Evolutionary conservation across 2,329 filamentous ascomycete species (phyloP), one percentile per base, ranked within the genome.

Genomic region (Colletotrichum simmondsii): DNA sequence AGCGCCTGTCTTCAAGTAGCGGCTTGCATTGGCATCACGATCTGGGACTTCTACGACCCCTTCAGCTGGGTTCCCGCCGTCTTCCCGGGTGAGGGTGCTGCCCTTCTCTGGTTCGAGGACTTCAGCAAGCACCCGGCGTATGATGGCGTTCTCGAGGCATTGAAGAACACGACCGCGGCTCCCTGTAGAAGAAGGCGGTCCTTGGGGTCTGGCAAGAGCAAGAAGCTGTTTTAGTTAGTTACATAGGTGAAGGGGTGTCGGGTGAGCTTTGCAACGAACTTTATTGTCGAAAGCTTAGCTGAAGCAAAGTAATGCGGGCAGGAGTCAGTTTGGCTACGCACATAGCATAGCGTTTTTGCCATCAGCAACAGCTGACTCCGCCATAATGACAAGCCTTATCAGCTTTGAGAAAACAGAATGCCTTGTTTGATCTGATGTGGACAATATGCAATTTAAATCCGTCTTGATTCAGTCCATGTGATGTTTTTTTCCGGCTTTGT

Each of bases 111-210:
- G 82, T 83, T 84, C 68, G 78, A 82, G 8, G 80, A 85, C 75
- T 83, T 84, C 60, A 79, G 77, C 35, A 81, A 80, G 71, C 84
- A 87, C 74, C 84, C 85, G 0, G 85, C 85, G 2, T 86, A 84
- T 74, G 76, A 81, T 19, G 82, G 81, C 19, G 77, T 82, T 35
- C 75, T 83, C 12, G 77, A 77, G 70, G 82, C 79, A 6, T 71
- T 85, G 58, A 81, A 79, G 75, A 83, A 83, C 75, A 68, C 62
- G 58, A 73, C 71, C 22, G 71, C 68, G 11, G 28, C 71, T 22
- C 68, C 71, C 19, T 71, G 68, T 68, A 66, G 62, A 16, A 73
- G 71, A 12, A 63, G 71, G 53, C 57, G 68, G n/a, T 19, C 61
- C 8, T 24, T 72, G 5, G 53, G 46, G 37, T 53, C 59, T 35